phyloP scores from a whole-genome alignment of 352 stramenopile species.

The Phytophthora fragariae region DNA sequence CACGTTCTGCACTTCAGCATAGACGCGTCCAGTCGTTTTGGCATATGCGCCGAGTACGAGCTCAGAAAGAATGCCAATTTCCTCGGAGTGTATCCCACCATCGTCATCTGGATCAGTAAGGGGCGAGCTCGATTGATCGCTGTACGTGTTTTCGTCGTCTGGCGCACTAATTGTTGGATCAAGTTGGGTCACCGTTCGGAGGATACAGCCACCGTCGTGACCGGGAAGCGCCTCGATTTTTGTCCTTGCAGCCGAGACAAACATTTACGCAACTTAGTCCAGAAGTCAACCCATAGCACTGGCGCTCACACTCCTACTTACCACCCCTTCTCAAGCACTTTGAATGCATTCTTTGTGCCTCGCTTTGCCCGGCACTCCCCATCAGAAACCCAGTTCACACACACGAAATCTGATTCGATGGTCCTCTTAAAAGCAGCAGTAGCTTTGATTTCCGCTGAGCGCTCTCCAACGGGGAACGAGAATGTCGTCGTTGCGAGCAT shows the following conservation, averaged over 20 bases:
- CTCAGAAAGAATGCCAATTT: conserved; percentile 33
- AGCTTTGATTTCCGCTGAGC: conserved; percentile 16
- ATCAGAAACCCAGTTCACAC: conserved; percentile 44
- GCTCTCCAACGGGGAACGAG: conserved; percentile 28
- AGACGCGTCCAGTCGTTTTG: conserved; percentile 2
- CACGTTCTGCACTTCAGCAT: conserved; percentile 45
- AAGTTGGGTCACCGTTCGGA: conserved; percentile 22
- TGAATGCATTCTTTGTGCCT: conserved; percentile 42
- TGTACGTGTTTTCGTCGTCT: background rate
- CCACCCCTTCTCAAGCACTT: conserved; percentile 51
- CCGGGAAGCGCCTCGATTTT: conserved; percentile 20
- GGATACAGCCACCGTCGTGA: conserved; percentile 16
- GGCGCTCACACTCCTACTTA: conserved; percentile 25
- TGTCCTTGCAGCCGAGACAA: conserved; percentile 3
- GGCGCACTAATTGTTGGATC: conserved; percentile 7
- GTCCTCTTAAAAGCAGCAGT: conserved; percentile 19
- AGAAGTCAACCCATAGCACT: background rate
- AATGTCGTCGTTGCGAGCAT: conserved; percentile 39
- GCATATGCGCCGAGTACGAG: background rate
- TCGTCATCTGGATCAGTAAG: conserved; percentile 3
- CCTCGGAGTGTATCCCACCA: conserved; percentile 2
- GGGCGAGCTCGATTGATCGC: conserved; percentile 2
- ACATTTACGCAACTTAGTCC: background rate
- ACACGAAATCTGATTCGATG: conserved; percentile 1
- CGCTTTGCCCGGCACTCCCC: conserved; percentile 44